Conservation (phyloP, 768 basidiomycete species). For the Calocera cornea region DNA sequence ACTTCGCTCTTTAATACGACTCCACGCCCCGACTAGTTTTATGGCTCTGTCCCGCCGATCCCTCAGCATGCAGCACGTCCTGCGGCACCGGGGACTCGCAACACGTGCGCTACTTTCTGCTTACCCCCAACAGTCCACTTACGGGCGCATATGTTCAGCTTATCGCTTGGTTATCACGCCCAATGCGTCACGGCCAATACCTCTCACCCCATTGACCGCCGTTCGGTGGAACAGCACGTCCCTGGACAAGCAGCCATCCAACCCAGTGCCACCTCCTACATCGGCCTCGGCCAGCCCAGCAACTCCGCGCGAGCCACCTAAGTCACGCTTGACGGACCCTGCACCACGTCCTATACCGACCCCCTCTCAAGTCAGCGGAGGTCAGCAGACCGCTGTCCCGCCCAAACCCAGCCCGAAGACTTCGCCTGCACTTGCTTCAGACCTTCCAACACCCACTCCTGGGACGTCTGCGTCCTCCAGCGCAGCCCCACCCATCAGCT, state of each 20-base stretch:
- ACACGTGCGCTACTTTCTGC: background rate
- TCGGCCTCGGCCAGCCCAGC: background rate
- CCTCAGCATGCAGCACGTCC: background rate
- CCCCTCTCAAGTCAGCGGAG: background rate
- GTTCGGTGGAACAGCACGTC: slow-evolving; percentile 2
- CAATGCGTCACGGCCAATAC: background rate
- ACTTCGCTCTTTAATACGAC: background rate
- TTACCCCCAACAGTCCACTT: background rate
- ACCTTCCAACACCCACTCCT: background rate
- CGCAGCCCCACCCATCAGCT: background rate
- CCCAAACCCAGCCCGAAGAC: background rate
- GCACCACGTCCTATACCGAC: background rate
- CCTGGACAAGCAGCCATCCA: background rate
- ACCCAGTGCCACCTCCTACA: background rate
- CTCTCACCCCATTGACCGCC: background rate
- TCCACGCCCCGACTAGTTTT: background rate
- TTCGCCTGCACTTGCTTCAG: background rate
- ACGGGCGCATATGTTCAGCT: background rate
- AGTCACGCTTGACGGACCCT: background rate
- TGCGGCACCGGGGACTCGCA: background rate
- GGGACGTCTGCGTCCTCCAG: background rate
- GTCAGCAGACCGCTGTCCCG: background rate
- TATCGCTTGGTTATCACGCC: background rate
- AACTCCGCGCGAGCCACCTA: background rate
- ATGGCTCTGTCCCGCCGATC: background rate